Conservation (phyloP, 139 green algal genomes). For the Chlorella vulgaris region DNA sequence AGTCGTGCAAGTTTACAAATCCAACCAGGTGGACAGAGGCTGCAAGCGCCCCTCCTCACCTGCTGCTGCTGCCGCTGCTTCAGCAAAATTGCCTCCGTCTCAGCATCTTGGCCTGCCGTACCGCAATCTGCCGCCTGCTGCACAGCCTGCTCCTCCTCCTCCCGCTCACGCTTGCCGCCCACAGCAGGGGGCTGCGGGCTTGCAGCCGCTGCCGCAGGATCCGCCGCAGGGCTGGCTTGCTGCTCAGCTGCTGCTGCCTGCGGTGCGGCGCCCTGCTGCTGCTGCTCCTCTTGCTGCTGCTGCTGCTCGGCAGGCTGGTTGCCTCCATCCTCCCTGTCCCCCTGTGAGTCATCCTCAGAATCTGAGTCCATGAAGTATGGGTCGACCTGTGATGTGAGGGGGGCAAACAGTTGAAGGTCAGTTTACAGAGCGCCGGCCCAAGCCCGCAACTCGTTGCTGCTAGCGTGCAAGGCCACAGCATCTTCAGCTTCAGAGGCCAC, state of each 20-base stretch:
- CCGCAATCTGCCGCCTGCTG: constrained; percentile 14
- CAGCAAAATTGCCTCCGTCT: background rate
- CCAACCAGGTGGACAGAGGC: too few relatives aligned
- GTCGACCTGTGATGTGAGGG: constrained; percentile 58
- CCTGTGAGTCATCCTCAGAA: constrained; percentile 54
- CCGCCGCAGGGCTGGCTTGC: background rate
- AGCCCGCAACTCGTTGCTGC: too few relatives aligned
- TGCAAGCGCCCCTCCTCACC: background rate
- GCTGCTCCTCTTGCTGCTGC: background rate
- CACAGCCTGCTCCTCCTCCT: background rate
- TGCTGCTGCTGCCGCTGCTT: background rate
- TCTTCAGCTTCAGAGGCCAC: too few relatives aligned
- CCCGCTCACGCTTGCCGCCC: background rate
- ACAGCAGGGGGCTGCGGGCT: background rate
- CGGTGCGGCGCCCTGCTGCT: constrained; percentile 7
- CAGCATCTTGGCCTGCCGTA: background rate
- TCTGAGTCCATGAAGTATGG: constrained; percentile 76
- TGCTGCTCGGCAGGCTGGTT: too few relatives aligned
- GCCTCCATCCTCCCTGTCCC: constrained; percentile 15
- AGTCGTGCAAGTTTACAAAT: too few relatives aligned
- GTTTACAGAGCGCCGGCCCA: background rate
- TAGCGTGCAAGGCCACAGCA: too few relatives aligned
- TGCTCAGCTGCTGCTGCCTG: background rate
- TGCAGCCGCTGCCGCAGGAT: background rate
- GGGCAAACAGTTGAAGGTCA: background rate